Evolutionary conservation across 164 flowering plant species (phyloP), one percentile per base, ranked within the genome.

Genomic region (Vitis vinifera): DNA sequence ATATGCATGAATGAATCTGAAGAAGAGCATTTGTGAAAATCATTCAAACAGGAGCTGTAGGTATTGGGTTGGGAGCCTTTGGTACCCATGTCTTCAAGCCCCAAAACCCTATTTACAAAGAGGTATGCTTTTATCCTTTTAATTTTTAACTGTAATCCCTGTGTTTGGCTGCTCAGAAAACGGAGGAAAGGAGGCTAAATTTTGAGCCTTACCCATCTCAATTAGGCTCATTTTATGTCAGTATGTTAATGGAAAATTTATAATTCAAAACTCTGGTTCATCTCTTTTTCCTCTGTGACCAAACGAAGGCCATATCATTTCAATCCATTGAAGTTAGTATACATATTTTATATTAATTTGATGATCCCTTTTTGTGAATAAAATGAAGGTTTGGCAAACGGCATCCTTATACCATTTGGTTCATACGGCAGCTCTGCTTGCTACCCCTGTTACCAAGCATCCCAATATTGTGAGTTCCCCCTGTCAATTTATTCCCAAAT

Each of bases 11-110:
- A 69, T 69, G 69, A 62, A 66, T 48, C 23, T 75, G 15, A 58
- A 58, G 12, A 51, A 60, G 14, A 59, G 44, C 55, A 56, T 31
- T 49, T 52, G n/a, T 19, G 51, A 15, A 55, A n/a, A 13, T n/a
- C 10, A 31, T 47, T 66, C 52, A 52, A 31, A 69, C 86, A 93
- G 97, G 97, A 31, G 71, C 87, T 27, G 91, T 94, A 62, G 99
- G 94, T 67, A 84, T 93, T 79, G 93, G 88, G 23, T 83, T 96
- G 71, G 99, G 99, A 10, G 73, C 97, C 0, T 93, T 89, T 67
- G 99, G 98, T 16, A 82, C 95, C 56, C 99, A 96, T 76, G 85
- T 51, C 47, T 96, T 93, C 83, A 90, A 90, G 68, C 99, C 99
- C 73, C 65, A 89, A 57, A 84, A 96, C 78, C 90, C 88, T 56